Percentiles rank a stretch among this genome's conserved stretches.
These are phyloP conservation scores for Pterocarpus santalinus DNA, from an alignment of 306 rosid genomes.

Conservation along the genomic window DNA sequence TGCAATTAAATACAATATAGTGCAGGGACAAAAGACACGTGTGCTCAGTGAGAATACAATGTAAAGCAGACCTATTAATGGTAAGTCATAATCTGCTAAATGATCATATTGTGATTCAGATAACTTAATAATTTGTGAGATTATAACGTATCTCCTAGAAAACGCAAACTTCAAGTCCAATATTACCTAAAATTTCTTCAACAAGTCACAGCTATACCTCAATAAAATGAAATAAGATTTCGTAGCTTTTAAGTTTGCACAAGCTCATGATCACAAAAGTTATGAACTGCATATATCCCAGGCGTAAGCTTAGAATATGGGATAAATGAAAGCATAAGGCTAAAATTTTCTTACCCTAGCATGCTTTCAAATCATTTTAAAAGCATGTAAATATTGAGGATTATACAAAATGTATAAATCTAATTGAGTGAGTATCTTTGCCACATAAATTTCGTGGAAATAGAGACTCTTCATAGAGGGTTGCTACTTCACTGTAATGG, in stretches of 20 bases:
- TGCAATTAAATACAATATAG: background rate
- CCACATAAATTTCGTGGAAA: background rate
- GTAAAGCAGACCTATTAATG: background rate
- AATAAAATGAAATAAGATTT: conserved; percentile 7
- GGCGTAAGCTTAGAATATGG: background rate
- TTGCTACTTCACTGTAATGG: background rate
- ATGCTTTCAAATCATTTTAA: background rate
- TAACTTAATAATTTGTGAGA: too few species aligned
- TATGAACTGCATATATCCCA: background rate
- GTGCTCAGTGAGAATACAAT: background rate
- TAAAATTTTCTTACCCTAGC: conserved; percentile 20
- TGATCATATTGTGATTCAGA: conserved; percentile 11
- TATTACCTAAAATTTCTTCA: background rate
- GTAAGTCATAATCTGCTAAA: background rate
- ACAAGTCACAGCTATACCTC: background rate
- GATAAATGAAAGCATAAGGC: background rate
- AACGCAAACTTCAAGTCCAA: background rate
- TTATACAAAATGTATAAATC: background rate
- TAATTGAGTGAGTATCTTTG: background rate
- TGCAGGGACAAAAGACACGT: background rate
- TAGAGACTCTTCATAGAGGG: conserved; percentile 8
- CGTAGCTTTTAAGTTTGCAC: conserved; percentile 4
- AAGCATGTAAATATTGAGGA: background rate
- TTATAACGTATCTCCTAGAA: background rate
- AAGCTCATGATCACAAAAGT: background rate